Percentiles rank a stretch among this genome's conserved stretches.
phyloP scores from a whole-genome alignment of 2,329 filamentous ascomycete genomes.

The Phyllosticta citrichinensis region DNA sequence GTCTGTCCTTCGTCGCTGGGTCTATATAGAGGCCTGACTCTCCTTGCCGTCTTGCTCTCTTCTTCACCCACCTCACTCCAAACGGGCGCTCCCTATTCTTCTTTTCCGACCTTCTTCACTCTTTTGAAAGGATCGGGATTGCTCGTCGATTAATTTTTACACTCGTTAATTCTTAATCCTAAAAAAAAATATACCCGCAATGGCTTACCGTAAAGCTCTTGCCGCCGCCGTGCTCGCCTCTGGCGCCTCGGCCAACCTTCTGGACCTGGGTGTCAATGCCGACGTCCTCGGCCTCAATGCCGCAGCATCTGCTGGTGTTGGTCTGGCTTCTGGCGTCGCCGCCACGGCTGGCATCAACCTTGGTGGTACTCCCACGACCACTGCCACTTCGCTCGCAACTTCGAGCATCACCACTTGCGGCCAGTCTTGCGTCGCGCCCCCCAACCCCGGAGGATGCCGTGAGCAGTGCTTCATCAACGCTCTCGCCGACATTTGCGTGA shows the following conservation, averaged over 20 bases:
- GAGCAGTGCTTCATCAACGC: slow-evolving; percentile 10
- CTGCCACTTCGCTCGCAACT: background rate
- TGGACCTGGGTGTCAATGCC: background rate
- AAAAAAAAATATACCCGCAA: background rate
- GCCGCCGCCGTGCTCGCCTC: slow-evolving; percentile 8
- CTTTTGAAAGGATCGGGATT: slow-evolving; percentile 7
- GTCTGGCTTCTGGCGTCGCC: background rate
- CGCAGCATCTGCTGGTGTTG: background rate
- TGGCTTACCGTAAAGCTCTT: slow-evolving; percentile 6
- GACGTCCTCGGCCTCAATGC: slow-evolving; percentile 1
- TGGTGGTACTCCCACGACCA: background rate
- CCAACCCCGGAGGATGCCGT: slow-evolving; percentile 6
- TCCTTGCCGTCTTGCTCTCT: background rate
- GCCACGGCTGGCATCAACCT: background rate
- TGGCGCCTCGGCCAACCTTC: background rate
- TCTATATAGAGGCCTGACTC: slow-evolving; percentile 4
- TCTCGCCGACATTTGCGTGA: slow-evolving; percentile 5
- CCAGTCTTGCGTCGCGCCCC: slow-evolving; percentile 1
- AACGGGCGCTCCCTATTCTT: background rate
- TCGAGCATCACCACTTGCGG: slow-evolving; percentile 1
- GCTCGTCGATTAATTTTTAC: background rate
- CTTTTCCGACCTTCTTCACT: slow-evolving; percentile 8
- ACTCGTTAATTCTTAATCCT: background rate
- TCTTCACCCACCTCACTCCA: slow-evolving; percentile 7
- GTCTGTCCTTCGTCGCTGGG: background rate